These are phyloP conservation scores for Rosa hybrid DNA, from an alignment of 331 rosid genomes.

Conservation along the genomic window DNA sequence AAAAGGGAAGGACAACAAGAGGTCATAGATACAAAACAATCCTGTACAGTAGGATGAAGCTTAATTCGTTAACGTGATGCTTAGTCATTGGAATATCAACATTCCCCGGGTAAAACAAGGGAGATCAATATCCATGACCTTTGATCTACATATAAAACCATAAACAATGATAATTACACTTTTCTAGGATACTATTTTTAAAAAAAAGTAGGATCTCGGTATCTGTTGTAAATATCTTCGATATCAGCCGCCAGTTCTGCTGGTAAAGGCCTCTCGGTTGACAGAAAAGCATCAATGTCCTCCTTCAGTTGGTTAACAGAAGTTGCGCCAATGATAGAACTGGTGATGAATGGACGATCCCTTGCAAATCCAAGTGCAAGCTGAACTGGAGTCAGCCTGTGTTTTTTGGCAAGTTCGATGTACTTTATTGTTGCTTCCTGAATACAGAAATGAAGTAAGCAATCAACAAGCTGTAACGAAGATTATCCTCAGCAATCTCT, in stretches of 20 bases:
- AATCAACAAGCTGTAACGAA: background rate
- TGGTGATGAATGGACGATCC: conserved; percentile 86
- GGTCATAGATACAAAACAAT: background rate
- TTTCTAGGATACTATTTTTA: conserved; percentile 23
- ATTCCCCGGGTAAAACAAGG: background rate
- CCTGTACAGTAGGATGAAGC: background rate
- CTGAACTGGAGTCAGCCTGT: conserved; percentile 67
- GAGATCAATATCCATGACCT: background rate
- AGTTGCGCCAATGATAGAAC: conserved; percentile 88
- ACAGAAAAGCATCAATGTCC: conserved; percentile 66
- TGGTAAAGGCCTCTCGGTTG: conserved; percentile 69
- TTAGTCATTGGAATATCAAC: background rate
- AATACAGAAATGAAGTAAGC: conserved; percentile 21
- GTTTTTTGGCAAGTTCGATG: conserved; percentile 65
- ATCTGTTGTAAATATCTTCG: conserved; percentile 67
- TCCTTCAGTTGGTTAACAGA: conserved; percentile 79
- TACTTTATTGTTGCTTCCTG: conserved; percentile 77
- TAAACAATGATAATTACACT: background rate
- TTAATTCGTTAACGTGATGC: background rate
- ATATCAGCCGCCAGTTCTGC: conserved; percentile 58
- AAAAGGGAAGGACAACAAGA: background rate
- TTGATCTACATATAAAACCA: background rate
- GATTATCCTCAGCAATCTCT: background rate
- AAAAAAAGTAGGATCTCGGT: conserved; percentile 66
- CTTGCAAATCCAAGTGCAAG: conserved; percentile 86